Conservation (phyloP, 768 basidiomycete genomes). For the Termitomyces sp. region DNA sequence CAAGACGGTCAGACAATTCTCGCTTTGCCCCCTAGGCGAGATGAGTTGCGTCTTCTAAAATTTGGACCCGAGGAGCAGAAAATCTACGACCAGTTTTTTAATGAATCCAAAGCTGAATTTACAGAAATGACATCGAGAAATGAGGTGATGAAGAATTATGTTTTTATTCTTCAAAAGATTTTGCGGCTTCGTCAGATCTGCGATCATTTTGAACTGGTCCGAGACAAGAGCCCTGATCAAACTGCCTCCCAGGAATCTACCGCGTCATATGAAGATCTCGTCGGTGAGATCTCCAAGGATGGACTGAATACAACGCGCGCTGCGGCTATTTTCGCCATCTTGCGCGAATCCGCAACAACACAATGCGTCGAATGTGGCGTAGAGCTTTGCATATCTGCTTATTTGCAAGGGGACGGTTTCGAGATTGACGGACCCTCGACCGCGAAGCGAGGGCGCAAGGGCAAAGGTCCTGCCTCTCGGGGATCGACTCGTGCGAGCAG, state of each 20-base stretch:
- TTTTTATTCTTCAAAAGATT: slow-evolving; percentile 95
- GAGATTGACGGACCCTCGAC: slow-evolving; percentile 46
- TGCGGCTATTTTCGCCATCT: slow-evolving; percentile 73
- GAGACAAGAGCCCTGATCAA: slow-evolving; percentile 50
- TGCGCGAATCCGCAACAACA: slow-evolving; percentile 82
- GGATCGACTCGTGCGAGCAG: slow-evolving; percentile 69
- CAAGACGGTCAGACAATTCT: slow-evolving; percentile 82
- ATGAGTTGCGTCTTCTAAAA: slow-evolving; percentile 80
- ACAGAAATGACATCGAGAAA: slow-evolving; percentile 81
- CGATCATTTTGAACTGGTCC: slow-evolving; percentile 89
- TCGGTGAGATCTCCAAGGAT: slow-evolving; percentile 66
- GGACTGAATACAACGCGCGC: slow-evolving; percentile 77
- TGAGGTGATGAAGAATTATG: slow-evolving; percentile 97
- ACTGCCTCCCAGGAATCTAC: slow-evolving; percentile 39
- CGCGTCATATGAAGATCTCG: slow-evolving; percentile 73
- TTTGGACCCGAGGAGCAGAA: slow-evolving; percentile 77
- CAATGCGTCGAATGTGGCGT: slow-evolving; percentile 85
- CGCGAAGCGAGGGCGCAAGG: slow-evolving; percentile 40
- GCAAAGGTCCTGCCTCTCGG: slow-evolving; percentile 54
- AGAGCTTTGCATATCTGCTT: slow-evolving; percentile 58
- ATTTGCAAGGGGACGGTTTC: slow-evolving; percentile 40
- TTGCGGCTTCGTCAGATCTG: slow-evolving; percentile 96
- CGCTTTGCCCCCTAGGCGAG: slow-evolving; percentile 83
- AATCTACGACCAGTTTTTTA: slow-evolving; percentile 86
- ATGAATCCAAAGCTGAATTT: slow-evolving; percentile 89